A percentile compares a stretch with the other conserved stretches of the same genome.
Conservation (phyloP, 345 rosid species). For the Cardamine resedifolia region DNA sequence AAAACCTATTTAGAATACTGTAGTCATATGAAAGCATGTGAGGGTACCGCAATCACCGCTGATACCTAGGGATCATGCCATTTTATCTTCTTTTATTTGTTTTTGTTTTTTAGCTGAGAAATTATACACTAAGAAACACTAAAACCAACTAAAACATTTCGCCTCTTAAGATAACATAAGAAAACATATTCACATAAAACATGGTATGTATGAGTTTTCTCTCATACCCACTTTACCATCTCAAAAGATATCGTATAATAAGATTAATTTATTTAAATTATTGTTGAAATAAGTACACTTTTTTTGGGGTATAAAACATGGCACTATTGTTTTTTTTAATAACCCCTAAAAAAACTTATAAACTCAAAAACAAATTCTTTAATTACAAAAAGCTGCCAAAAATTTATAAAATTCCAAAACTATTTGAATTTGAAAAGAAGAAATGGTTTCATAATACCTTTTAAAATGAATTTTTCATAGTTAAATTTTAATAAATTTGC, state of each 20-base stretch:
- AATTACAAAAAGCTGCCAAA: background rate
- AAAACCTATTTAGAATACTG: background rate
- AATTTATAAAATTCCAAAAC: background rate
- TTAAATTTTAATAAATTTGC: background rate
- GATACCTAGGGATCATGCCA: conserved; percentile 25
- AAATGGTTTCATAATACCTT: background rate
- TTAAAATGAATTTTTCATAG: background rate
- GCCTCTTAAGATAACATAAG: background rate
- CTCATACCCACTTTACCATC: background rate
- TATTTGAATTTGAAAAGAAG: background rate
- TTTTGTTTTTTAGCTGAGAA: background rate
- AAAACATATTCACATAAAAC: background rate
- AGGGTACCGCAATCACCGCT: conserved; percentile 40
- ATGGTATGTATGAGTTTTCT: background rate
- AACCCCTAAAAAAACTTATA: background rate
- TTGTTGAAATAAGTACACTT: background rate
- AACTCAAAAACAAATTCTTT: background rate
- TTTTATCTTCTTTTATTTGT: background rate
- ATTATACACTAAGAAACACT: background rate
- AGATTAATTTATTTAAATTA: background rate
- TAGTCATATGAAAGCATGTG: conserved; percentile 38
- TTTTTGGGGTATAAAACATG: too few relatives aligned
- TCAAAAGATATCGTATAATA: background rate
- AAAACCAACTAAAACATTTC: background rate
- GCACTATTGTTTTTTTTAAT: too few relatives aligned